These are phyloP conservation scores for Hericium alpestre DNA, from an alignment of 768 basidiomycete genomes.

Conservation along the genomic window DNA sequence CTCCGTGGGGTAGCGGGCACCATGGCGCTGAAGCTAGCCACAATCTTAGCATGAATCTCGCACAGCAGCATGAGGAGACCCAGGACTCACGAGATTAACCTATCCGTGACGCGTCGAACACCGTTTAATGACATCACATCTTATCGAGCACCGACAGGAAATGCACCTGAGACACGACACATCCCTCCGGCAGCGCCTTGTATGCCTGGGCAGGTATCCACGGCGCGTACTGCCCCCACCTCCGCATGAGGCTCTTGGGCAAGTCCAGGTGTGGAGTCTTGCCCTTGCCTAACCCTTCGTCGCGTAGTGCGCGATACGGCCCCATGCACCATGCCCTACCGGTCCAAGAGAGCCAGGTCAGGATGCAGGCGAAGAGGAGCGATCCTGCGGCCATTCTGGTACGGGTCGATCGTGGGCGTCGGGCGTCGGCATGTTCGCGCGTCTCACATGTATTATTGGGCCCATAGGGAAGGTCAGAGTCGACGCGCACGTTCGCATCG, in stretches of 20 bases:
- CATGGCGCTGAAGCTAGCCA: constrained; percentile 66
- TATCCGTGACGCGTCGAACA: constrained; percentile 15
- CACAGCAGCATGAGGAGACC: not conserved
- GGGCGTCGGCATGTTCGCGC: too few relatives aligned
- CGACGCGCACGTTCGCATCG: too few relatives aligned
- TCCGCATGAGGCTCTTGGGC: constrained; percentile 2
- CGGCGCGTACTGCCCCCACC: constrained; percentile 56
- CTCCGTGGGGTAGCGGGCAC: constrained; percentile 63
- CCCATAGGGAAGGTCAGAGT: too few relatives aligned
- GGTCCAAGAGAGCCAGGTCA: constrained; percentile 25
- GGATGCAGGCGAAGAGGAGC: not conserved
- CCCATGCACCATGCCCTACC: not conserved
- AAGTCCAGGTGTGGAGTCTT: constrained; percentile 6
- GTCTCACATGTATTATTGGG: too few relatives aligned
- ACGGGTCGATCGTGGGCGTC: not conserved
- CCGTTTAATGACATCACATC: not conserved
- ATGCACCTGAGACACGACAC: constrained; percentile 46
- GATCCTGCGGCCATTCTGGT: not conserved
- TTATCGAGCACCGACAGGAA: not conserved
- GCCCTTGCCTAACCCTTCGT: not conserved
- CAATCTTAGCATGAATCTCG: not conserved
- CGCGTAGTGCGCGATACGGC: not conserved
- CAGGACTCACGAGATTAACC: constrained; percentile 48
- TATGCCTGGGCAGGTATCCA: constrained; percentile 42
- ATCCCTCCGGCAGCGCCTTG: constrained; percentile 33